Percentiles rank a stretch among this genome's conserved stretches.
phyloP scores from a whole-genome alignment of 208 protist genomes.

The Crithidia sp. region DNA sequence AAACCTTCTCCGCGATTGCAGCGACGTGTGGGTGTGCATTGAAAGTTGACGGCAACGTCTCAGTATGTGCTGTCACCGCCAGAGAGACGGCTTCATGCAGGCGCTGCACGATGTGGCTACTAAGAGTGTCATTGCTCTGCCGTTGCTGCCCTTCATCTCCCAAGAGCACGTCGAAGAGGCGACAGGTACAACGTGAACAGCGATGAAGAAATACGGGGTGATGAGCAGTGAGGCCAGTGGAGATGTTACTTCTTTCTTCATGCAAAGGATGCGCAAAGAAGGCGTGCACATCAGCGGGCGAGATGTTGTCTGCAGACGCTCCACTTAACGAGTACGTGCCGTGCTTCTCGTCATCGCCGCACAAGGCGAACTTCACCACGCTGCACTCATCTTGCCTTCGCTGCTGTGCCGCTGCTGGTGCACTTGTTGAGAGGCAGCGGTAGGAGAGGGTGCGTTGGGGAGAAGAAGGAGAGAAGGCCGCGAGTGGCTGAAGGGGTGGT shows the following conservation, averaged over 20 bases:
- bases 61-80: slow-evolving; percentile 5
- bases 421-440: not conserved
- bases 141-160: not conserved
- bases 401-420: not conserved
- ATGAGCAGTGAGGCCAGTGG: not conserved
- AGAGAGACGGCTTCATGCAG: not conserved
- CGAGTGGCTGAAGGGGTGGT: not conserved
- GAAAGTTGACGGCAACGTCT: too few species aligned
- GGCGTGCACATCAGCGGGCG: slow-evolving; percentile 1
- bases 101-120: too few species aligned
- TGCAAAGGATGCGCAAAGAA: not conserved
- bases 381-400: not conserved
- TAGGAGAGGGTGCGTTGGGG: not conserved
- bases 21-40: not conserved
- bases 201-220: slow-evolving; percentile 4
- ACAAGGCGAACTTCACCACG: slow-evolving; percentile 1
- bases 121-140: not conserved
- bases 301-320: not conserved
- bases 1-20: not conserved
- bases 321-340: not conserved
- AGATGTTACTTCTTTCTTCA: too few species aligned
- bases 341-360: not conserved
- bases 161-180: slow-evolving; percentile 6
- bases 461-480: not conserved
- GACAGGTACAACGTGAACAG: not conserved